Conservation (phyloP, 2,329 filamentous ascomycete species). For the Aureobasidium subglaciale region DNA sequence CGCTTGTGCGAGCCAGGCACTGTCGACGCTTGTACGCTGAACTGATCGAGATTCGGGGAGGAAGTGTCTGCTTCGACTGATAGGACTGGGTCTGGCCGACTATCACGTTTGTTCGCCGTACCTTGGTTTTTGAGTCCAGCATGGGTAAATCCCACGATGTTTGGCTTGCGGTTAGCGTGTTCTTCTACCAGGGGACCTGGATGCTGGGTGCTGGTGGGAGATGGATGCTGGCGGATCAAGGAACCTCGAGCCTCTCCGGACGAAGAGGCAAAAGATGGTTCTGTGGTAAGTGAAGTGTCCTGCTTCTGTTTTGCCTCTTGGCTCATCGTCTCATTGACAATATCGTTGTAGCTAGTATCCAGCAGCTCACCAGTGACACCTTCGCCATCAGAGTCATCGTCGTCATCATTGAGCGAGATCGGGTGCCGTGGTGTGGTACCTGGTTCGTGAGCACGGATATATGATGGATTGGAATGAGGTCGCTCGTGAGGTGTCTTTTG, state of each 20-base stretch:
- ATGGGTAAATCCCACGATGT: conserved; percentile 24
- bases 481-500: not conserved
- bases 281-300: not conserved
- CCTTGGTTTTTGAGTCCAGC: conserved; percentile 28
- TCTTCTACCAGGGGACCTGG: not conserved
- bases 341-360: not conserved
- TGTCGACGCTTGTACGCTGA: not conserved
- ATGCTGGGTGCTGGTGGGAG: not conserved
- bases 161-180: conserved; percentile 19
- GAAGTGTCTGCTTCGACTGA: not conserved
- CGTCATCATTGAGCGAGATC: not conserved
- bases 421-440: not conserved
- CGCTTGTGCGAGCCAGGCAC: no score
- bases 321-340: not conserved
- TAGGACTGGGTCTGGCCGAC: no score
- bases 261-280: not conserved
- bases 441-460: not conserved
- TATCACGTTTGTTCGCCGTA: no score
- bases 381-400: not conserved
- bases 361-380: not conserved
- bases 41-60: not conserved
- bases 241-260: no score
- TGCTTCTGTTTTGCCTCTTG: not conserved
- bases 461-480: not conserved
- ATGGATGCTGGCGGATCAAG: not conserved